Base-by-base conservation (phyloP, 1,284 basidiomycete species). In the Fomitopsis betulina region DNA sequence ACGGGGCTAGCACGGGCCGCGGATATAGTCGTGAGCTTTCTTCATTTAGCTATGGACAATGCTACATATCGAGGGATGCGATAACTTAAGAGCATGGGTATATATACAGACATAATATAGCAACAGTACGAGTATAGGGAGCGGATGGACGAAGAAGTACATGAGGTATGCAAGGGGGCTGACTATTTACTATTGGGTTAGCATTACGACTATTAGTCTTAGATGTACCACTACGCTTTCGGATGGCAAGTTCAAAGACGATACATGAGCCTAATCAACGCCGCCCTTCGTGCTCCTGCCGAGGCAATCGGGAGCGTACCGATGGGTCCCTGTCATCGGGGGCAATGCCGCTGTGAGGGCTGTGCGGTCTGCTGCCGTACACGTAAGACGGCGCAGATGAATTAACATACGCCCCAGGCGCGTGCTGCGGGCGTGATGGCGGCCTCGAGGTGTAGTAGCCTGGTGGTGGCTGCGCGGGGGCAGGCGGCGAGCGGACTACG, bases 241-340 rank as follows among this genome's bases (percentile, higher is more conserved):
- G n/a, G n/a, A n/a, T n/a, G n/a, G n/a, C 27, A 30, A 30, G 27
- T 8, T 30, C 27, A 51, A 35, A 12, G 25, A 2, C 35, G 33
- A 51, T 51, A 4, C 49, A 51, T 35, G 12, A 51, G 49, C 32
- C 49, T 51, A 15, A 51, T 51, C 49, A 51, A 51, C 49, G 49
- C 49, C 49, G 49, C 49, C 49, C 49, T 32, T 51, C 49, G 49
- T 51, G 49, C n/a, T 51, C 49, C 30, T 51, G 49, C 49, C 49
- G 49, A 33, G 49, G 49, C 33, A 51, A 51, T 27, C 33, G 30
- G n/a, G 49, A 51, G 33, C 49, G 49, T 19, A 37, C 49, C 33
- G 33, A 37, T 35, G 32, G 32, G 12, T 51, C 49, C 49, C 49
- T 51, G 49, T 51, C 49, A 51, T 51, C 33, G 33, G 49, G 21